These are phyloP conservation scores for Echinosophora koreensis DNA, from an alignment of 306 rosid species.

Conservation along the genomic window DNA sequence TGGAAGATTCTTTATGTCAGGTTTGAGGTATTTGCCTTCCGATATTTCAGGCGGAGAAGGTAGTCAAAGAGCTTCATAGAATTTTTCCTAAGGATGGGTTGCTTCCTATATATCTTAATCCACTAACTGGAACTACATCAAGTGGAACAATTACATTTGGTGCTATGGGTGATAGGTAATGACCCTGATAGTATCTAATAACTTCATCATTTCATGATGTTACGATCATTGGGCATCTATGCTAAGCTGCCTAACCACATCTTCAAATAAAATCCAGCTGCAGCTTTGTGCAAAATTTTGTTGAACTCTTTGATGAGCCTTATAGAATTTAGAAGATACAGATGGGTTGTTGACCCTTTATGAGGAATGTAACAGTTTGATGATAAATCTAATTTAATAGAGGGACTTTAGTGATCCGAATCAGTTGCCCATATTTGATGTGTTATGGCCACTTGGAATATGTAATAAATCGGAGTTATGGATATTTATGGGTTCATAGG, in stretches of 20 bases:
- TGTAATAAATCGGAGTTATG: constrained; percentile 34
- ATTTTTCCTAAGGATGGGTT: constrained; percentile 86
- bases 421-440: constrained; percentile 22
- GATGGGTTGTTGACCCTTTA: not conserved
- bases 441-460: constrained; percentile 12
- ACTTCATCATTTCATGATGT: constrained; percentile 11
- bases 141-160: constrained; percentile 85
- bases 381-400: constrained; percentile 18
- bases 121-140: constrained; percentile 62
- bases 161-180: constrained; percentile 98
- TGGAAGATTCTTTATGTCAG: constrained; percentile 34
- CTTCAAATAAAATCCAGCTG: constrained; percentile 33
- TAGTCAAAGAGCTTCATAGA: constrained; percentile 61
- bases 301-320: constrained; percentile 16
- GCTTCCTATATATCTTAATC: constrained; percentile 86
- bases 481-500: constrained; percentile 5
- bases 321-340: constrained; percentile 15
- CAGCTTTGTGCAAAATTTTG: constrained; percentile 16
- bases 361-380: constrained; percentile 11
- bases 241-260: constrained; percentile 2
- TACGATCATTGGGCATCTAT: constrained; percentile 4
- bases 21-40: constrained; percentile 46
- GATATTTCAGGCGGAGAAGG: constrained; percentile 72
- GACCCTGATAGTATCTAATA: constrained; percentile 25
- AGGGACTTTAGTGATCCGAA: constrained; percentile 10